phyloP scores from a whole-genome alignment of 2,329 filamentous ascomycete genomes.

The Aaosphaeria pasadenensis region DNA sequence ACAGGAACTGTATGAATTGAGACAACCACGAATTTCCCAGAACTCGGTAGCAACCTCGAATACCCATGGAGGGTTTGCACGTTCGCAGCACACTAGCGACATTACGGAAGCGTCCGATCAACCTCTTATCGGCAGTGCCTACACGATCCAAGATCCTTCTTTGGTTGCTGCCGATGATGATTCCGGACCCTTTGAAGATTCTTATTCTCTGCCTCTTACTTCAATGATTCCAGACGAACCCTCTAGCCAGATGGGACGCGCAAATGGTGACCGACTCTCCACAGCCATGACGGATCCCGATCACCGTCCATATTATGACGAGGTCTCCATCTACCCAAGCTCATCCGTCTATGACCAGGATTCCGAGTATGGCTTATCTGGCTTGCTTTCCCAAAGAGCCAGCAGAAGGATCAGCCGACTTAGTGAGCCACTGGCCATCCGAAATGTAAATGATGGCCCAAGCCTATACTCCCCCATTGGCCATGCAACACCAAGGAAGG shows the following conservation, averaged over 20 bases:
- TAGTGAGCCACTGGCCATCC: no score
- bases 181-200: background rate
- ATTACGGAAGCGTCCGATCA: background rate
- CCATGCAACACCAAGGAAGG: no score
- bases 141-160: background rate
- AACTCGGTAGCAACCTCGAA: slow-evolving; percentile 5
- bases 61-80: slow-evolving; percentile 16
- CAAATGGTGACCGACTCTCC: slow-evolving; percentile 5
- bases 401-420: no score
- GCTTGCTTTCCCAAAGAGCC: no score
- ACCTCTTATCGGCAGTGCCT: background rate
- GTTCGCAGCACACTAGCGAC: slow-evolving; percentile 17
- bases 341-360: slow-evolving; percentile 17
- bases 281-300: slow-evolving; percentile 7
- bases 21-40: background rate
- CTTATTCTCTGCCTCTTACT: slow-evolving; percentile 13
- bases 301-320: slow-evolving; percentile 26
- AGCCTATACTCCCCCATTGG: no score
- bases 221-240: slow-evolving; percentile 30
- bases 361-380: no score
- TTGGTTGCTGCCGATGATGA: background rate
- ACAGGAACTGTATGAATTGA: background rate
- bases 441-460: no score
- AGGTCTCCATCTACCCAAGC: slow-evolving; percentile 25
- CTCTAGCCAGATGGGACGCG: slow-evolving; percentile 18